Base-by-base conservation (phyloP, 2,329 filamentous ascomycete species). In the Plectosphaerella cucumerina region DNA sequence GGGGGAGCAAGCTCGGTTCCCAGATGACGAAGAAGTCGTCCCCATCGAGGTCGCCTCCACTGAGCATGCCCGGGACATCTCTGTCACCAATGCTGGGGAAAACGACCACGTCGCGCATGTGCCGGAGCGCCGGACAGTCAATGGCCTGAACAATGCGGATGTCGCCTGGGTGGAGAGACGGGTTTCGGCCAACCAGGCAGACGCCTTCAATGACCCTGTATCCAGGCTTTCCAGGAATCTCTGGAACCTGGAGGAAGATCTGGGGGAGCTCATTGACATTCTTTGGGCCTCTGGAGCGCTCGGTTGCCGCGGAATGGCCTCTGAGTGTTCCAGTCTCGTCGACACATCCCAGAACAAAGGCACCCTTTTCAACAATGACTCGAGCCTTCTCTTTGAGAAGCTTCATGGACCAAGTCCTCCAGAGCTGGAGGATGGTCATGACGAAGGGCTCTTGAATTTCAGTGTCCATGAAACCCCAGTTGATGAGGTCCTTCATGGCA, bases 1-100 rank as follows among this genome's bases (percentile, higher is more conserved):
- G 57, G 0, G 90, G 90, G 22, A 95, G 74, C 6, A 99, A 72
- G 14, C 81, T 78, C 20, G 76, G 65, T 58, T 99, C 92, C 93
- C 94, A 99, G 44, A 97, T 87, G 5, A 97, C 84, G 50, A 97
- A 86, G 64, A 91, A 99, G 63, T 99, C 94, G 60, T 99, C 94
- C 0, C 94, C 94, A 62, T 99, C 94, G 0, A 99, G 78, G 62
- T 99, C 94, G 0, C 94, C 94, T 2, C 94, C 94, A 4, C 94
- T 96, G 56, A 94, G 91, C 93, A 97, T 97, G 61, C 88, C 91
- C 1, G 92, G 84, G 20, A 99, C 72, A 56, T 96, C 90, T 15
- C 87, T 78, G 62, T 97, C 90, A 0, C 93, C 93, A 0, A 75
- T 86, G 34, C 89, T 83, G 1, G 94, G 90, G 46, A 99, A 86